Base-by-base conservation (phyloP, 352 stramenopile genomes). In the Albugo laibachii region DNA sequence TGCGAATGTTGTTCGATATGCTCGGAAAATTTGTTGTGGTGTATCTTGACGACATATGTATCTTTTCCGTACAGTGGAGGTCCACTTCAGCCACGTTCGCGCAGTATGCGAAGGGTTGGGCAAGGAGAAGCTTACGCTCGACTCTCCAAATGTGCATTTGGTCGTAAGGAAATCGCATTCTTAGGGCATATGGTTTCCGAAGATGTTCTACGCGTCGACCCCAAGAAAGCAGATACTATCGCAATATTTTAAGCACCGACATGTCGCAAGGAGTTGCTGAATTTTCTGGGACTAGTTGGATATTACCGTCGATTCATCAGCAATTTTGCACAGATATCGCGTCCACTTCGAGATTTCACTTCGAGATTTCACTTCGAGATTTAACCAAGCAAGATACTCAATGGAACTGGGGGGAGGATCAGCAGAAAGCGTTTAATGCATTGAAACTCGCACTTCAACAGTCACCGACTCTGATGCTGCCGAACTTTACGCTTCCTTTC, bases 101-200 rank as follows among this genome's bases (percentile, higher is more conserved):
- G 13, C 13, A 2, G 47, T 52, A 18, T 44, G 43, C 36, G 45
- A 56, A 20, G 27, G 41, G 37, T 36, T 59, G 41, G 3, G 38
- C 38, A 24, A 43, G 20, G 38, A 43, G 38, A 43, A 43, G 2
- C 16, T 50, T 35, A 11, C 24, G n/a, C 10, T n/a, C 8, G 13
- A 55, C 24, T 31, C 10, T n/a, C 8, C 11, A 55, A 59, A 21
- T 45, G 18, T 18, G 16, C 27, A 0, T 62, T 69, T 45, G 58
- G 49, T 24, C 31, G 44, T 19, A 11, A 10, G 12, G 48, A 19
- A 36, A 44, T 66, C 13, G 42, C 47, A 18, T 65, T 69, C 35
- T 40, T 63, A n/a, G 58, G 57, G n/a, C 55, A 66, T 41, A 61
- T 50, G 0, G 45, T 65, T 31, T 57, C 52, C 1, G 38, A 11